phyloP scores from a whole-genome alignment of 2,329 filamentous ascomycete genomes.

The Diplodia mutila region DNA sequence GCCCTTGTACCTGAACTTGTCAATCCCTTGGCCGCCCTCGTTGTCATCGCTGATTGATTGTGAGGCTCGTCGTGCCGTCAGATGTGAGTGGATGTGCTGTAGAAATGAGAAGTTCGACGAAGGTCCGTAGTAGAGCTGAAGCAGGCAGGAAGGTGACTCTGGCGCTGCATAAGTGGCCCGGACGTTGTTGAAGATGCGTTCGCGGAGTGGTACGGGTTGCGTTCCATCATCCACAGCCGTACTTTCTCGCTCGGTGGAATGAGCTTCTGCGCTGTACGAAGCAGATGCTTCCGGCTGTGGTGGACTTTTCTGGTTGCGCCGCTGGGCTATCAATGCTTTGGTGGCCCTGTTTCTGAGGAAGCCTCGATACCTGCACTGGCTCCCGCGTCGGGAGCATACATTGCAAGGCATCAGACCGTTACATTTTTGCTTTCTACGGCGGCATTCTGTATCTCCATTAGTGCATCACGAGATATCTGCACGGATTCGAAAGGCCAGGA shows the following conservation, averaged over 20 bases:
- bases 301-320: neutral
- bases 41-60: neutral
- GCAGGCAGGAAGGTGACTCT: slow-evolving; percentile 4
- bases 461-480: neutral
- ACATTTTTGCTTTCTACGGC: slow-evolving; percentile 22
- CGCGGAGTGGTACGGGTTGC: neutral
- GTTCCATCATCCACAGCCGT: neutral
- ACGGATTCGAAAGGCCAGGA: too few relatives aligned
- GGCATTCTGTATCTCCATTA: neutral
- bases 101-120: slow-evolving; percentile 22
- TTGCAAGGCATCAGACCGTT: slow-evolving; percentile 19
- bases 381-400: neutral
- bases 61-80: neutral
- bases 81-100: slow-evolving; percentile 19
- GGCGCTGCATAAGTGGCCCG: slow-evolving; percentile 5
- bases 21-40: slow-evolving; percentile 4
- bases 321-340: neutral
- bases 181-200: slow-evolving; percentile 19
- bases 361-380: slow-evolving; percentile 4
- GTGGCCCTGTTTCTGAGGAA: slow-evolving; percentile 4
- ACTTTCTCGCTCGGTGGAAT: neutral
- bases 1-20: slow-evolving; percentile 10
- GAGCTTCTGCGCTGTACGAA: neutral
- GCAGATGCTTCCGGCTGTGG: neutral
- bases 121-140: slow-evolving; percentile 19